A percentile compares a stretch with the other conserved stretches of the same genome.
Evolutionary conservation across 805 yeast species (phyloP).

Genomic region (Helenozyma baotianmanensis): DNA sequence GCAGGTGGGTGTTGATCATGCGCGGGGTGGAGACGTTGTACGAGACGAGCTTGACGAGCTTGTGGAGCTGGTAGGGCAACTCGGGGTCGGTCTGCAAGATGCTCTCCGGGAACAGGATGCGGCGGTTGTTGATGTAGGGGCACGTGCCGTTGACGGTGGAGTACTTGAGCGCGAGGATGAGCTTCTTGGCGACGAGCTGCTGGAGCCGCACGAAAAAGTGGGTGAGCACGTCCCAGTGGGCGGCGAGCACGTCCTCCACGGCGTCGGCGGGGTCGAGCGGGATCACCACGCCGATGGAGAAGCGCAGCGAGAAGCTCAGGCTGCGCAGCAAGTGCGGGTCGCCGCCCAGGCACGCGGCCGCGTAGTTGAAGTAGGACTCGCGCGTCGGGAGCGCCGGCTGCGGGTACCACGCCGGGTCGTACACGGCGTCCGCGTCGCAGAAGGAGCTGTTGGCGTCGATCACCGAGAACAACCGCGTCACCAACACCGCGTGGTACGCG

Average conservation of each 20-base stretch:
- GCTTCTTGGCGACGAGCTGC: conserved; percentile 32
- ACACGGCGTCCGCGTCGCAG: conserved; percentile 2
- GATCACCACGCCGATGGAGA: conserved; percentile 45
- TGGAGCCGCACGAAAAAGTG: conserved; percentile 38
- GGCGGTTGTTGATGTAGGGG: conserved; percentile 26
- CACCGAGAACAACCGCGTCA: conserved; percentile 44
- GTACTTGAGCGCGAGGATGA: conserved; percentile 23
- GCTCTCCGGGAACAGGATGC: conserved; percentile 34
- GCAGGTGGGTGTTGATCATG: conserved; percentile 36
- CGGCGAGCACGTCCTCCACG: conserved; percentile 39
- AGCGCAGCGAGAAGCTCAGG: conserved; percentile 27
- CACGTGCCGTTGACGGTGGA: conserved; percentile 12
- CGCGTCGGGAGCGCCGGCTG: conserved; percentile 33
- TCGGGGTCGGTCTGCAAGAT: conserved; percentile 43
- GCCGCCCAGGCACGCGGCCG: not conserved
- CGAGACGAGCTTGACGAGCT: conserved; percentile 34
- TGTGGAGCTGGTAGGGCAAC: conserved; percentile 31
- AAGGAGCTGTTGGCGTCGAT: conserved; percentile 16
- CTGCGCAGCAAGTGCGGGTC: conserved; percentile 2
- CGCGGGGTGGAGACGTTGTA: conserved; percentile 44
- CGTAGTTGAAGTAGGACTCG: conserved; percentile 14
- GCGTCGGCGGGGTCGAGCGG: conserved; percentile 36
- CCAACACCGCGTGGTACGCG: conserved; percentile 31
- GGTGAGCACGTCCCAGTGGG: conserved; percentile 47
- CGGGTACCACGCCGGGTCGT: conserved; percentile 37